Conservation (phyloP, 2,329 filamentous ascomycete genomes). For the Cladosporium sphaerospermum region DNA sequence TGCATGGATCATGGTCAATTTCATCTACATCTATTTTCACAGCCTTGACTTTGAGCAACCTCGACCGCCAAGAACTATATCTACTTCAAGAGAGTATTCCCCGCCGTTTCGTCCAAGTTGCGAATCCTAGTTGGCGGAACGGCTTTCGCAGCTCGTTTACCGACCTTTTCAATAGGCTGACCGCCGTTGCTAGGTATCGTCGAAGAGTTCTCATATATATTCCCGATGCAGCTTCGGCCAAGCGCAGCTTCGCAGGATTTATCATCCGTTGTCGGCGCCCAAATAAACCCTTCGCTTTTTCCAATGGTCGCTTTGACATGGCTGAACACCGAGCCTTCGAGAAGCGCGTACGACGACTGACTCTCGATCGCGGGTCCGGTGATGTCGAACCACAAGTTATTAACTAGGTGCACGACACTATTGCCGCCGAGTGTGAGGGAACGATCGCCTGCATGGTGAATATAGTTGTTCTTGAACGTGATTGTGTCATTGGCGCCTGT, state of each 20-base stretch:
- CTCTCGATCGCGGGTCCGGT: background rate
- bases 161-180: background rate
- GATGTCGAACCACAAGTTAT: constrained; percentile 49
- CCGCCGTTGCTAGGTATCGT: background rate
- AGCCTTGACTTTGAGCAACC: too few species aligned
- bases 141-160: background rate
- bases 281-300: too few species aligned
- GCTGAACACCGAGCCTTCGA: constrained; percentile 16
- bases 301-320: background rate
- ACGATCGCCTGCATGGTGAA: background rate
- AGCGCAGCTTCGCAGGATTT: too few species aligned
- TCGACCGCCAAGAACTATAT: too few species aligned
- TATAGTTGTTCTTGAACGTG: too few species aligned
- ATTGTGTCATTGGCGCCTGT: too few species aligned
- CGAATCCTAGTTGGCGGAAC: background rate
- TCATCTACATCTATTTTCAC: too few species aligned
- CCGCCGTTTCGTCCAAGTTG: background rate
- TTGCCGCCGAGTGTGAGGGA: constrained; percentile 38
- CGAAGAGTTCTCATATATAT: background rate
- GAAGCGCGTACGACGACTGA: constrained; percentile 15
- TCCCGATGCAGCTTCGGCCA: background rate
- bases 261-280: too few species aligned
- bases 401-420: constrained; percentile 52
- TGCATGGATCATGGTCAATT: too few species aligned
- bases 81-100: background rate